Base-by-base conservation (phyloP, 495 filamentous ascomycete species). In the Penicillium odoratum region DNA sequence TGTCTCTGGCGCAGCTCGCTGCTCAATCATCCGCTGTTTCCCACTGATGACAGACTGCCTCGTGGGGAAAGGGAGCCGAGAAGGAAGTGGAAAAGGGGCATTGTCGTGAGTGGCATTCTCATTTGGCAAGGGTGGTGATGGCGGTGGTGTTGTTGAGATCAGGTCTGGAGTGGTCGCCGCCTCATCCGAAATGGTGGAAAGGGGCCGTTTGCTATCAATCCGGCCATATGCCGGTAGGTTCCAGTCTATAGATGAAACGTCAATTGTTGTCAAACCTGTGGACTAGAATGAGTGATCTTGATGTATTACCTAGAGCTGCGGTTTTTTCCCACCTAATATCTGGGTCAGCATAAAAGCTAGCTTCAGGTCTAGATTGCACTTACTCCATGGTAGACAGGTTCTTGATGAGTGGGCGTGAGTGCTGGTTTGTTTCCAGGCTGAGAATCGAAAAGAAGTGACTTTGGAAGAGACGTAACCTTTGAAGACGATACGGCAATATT, bases 291-390 rank as follows among this genome's bases (percentile, higher is more conserved):
- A 47, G 45, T 26, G 7, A 25, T n/a, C n/a, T n/a, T 47, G 18
- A 26, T 26, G 8, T 5, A 2, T 21, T 46, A 55, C 52, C 52
- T 26, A 6, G 11, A 8, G 52, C 52, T 8, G 21, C 52, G 2
- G 9, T 26, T 11, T 55, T 55, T 46, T 55, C 52, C 52, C 52
- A 55, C 18, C 49, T 51, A 18, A 34, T 42, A 21, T 16, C 4
- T 7, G 38, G 9, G n/a, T 40, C 7, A 51, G 30, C 0, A n/a
- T 8, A 25, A 38, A 21, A 6, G 0, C 2, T 7, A 16, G 13
- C 16, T 28, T 1, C 1, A 34, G 4, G 18, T 51, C 5, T 18
- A 7, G 13, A 26, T 3, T 4, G 4, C 3, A 51, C 49, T 51
- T 26, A 51, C 49, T 29, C 30, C 49, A 51, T 51, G 33, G 9